Evolutionary conservation across 2,329 filamentous ascomycete species (phyloP), one percentile per base, ranked within the genome.

Genomic region (Zymoseptoria pseudotritici): DNA sequence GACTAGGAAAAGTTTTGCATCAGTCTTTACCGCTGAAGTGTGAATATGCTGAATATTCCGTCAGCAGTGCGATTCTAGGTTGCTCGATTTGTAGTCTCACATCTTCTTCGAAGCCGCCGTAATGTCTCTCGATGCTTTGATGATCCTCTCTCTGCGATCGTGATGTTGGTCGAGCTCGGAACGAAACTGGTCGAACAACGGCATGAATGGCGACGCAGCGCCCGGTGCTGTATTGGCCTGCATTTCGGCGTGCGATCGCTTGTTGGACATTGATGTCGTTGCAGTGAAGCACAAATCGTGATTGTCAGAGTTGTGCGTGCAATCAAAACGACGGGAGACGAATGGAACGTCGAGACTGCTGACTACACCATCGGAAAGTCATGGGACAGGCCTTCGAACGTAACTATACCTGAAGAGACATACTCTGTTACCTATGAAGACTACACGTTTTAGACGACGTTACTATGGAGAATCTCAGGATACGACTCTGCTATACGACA

Each of bases 31-130:
- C 90, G 84, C 75, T 94, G 90, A n/a, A 94, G 77, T 1, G 89
- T 84, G 74, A 94, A 94, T 67, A 94, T 94, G 61, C 89, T 92
- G 63, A 22, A 46, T 50, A 52, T 46, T 24, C 59, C 11, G 58
- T 73, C 51, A 72, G 68, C 60, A 31, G 31, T 21, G 56, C 11
- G 31, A 26, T 21, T 56, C 52, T 49, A 36, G 54, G 46, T 50
- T 20, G 13, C 1, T 50, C 60, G 70, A 19, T 29, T 5, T 29
- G 42, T 13, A 53, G 31, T 66, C 81, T 77, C 76, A 96, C 91
- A 97, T 95, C 78, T 97, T 99, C 81, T 99, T 99, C 76, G 91
- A 96, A 57, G 91, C 80, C 0, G 91, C 91, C 6, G 94, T 99
- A 60, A 99, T 89, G 74, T 99, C 94, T 63, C 93, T 82, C 8